Percentiles rank a stretch among this genome's conserved stretches.
These are phyloP conservation scores for Tolypocladium paradoxum DNA, from an alignment of 2,329 filamentous ascomycete species.

Conservation along the genomic window DNA sequence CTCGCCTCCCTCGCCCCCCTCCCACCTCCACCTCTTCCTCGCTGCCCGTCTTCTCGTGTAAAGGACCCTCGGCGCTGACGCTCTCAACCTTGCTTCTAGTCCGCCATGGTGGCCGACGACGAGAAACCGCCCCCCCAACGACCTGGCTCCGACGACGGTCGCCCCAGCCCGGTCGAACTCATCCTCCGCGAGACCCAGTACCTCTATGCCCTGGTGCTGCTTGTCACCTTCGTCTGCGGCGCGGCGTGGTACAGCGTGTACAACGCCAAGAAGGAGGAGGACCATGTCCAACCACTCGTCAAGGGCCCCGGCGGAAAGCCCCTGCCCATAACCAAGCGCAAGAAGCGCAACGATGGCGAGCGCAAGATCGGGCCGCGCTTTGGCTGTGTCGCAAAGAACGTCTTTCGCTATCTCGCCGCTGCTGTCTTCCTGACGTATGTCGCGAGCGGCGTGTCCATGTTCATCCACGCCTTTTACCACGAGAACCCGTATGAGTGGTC, in stretches of 20 bases:
- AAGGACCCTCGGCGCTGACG: background rate
- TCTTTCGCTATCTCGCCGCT: conserved; percentile 67
- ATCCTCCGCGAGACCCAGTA: conserved; percentile 37
- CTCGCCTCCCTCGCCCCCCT: conserved; percentile 3
- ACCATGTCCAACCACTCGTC: conserved; percentile 34
- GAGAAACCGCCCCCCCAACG: conserved; percentile 16
- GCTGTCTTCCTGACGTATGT: conserved; percentile 65
- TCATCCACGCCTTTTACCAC: conserved; percentile 56
- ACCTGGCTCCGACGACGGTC: conserved; percentile 12
- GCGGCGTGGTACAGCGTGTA: conserved; percentile 43
- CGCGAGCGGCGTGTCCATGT: conserved; percentile 61
- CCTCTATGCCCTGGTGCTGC: conserved; percentile 40
- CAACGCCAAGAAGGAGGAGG: conserved; percentile 38
- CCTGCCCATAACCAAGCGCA: conserved; percentile 56
- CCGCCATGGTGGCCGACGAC: conserved; percentile 25
- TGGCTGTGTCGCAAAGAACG: conserved; percentile 53
- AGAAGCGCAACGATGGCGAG: conserved; percentile 36
- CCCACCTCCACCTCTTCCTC: background rate
- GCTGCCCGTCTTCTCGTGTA: background rate
- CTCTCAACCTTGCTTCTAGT: conserved; percentile 8
- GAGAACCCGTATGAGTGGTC: conserved; percentile 28
- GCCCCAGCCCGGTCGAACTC: conserved; percentile 24
- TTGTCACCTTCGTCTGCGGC: conserved; percentile 38
- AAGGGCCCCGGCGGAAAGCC: conserved; percentile 84
- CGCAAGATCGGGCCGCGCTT: conserved; percentile 40